These are phyloP conservation scores for Cyberlindnera americana DNA, from an alignment of 805 yeast species.

Conservation along the genomic window DNA sequence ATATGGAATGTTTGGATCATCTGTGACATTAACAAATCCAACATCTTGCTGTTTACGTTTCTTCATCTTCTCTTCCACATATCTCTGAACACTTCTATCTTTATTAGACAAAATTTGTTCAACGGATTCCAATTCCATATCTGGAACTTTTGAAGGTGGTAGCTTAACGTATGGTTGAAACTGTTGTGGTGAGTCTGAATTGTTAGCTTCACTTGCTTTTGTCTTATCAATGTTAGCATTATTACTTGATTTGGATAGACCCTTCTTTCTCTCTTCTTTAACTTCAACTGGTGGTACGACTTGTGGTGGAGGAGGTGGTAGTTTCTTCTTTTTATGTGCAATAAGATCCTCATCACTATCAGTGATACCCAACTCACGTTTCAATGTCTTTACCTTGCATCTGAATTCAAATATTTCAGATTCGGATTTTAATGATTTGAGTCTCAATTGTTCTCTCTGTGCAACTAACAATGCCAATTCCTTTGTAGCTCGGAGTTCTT, in stretches of 20 bases:
- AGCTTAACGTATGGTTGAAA: slow-evolving; percentile 78
- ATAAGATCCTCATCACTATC: slow-evolving; percentile 84
- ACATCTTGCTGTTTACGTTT: slow-evolving; percentile 60
- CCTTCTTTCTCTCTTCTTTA: slow-evolving; percentile 19
- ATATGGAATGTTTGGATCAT: slow-evolving; percentile 79
- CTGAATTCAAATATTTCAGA: slow-evolving; percentile 68
- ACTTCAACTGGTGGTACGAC: slow-evolving; percentile 1
- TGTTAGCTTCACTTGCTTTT: slow-evolving; percentile 13
- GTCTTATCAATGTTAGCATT: slow-evolving; percentile 18
- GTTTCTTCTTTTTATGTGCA: slow-evolving; percentile 69
- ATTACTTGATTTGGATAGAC: slow-evolving; percentile 17
- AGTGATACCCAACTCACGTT: slow-evolving; percentile 68
- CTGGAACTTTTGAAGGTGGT: slow-evolving; percentile 91
- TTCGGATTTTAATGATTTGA: slow-evolving; percentile 61
- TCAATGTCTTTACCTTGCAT: slow-evolving; percentile 64
- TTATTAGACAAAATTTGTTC: slow-evolving; percentile 70
- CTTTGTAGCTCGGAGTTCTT: slow-evolving; percentile 74
- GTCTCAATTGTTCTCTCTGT: slow-evolving; percentile 64
- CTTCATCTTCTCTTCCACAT: slow-evolving; percentile 80
- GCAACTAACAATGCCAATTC: slow-evolving; percentile 66
- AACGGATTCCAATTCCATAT: slow-evolving; percentile 82
- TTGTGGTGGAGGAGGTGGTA: slow-evolving; percentile 20
- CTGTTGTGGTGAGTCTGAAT: slow-evolving; percentile 27
- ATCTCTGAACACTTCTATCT: slow-evolving; percentile 71
- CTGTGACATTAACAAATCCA: slow-evolving; percentile 81